Evolutionary conservation across 2,329 filamentous ascomycete genomes (phyloP).

Genomic region (Nannizzia gypsea): DNA sequence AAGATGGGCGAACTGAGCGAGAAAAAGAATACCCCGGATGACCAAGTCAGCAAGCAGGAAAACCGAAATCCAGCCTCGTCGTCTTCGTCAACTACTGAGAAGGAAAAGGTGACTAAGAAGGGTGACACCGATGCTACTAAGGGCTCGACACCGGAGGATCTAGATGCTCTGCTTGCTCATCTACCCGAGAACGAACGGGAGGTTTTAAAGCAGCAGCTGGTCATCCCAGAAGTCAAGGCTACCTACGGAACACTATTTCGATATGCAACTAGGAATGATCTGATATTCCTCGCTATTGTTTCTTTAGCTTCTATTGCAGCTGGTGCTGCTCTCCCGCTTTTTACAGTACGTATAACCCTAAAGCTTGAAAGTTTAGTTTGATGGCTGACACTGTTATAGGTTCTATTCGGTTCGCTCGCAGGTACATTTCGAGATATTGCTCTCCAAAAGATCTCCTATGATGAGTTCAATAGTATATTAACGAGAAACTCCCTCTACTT

Average conservation of each 20-base stretch:
- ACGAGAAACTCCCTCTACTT: constrained; percentile 64
- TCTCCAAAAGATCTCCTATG: constrained; percentile 35
- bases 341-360: constrained; percentile 47
- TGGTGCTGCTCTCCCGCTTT: constrained; percentile 64
- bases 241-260: constrained; percentile 56
- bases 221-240: constrained; percentile 51
- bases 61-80: constrained; percentile 2
- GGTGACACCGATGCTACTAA: constrained; percentile 32
- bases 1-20: neutral
- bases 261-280: constrained; percentile 55
- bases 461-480: constrained; percentile 50
- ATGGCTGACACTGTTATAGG: constrained; percentile 19
- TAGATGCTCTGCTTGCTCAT: constrained; percentile 47
- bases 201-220: constrained; percentile 57
- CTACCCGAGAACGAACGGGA: constrained; percentile 54
- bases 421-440: constrained; percentile 58
- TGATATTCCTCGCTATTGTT: constrained; percentile 51
- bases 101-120: constrained; percentile 11
- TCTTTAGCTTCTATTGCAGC: constrained; percentile 55
- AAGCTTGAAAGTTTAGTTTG: neutral
- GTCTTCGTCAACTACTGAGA: constrained; percentile 5
- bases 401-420: constrained; percentile 65
- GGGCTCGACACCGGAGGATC: constrained; percentile 24
- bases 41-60: neutral
- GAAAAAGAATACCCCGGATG: neutral